phyloP scores from a whole-genome alignment of 1,284 basidiomycete species.

The Pterulicium gracile region DNA sequence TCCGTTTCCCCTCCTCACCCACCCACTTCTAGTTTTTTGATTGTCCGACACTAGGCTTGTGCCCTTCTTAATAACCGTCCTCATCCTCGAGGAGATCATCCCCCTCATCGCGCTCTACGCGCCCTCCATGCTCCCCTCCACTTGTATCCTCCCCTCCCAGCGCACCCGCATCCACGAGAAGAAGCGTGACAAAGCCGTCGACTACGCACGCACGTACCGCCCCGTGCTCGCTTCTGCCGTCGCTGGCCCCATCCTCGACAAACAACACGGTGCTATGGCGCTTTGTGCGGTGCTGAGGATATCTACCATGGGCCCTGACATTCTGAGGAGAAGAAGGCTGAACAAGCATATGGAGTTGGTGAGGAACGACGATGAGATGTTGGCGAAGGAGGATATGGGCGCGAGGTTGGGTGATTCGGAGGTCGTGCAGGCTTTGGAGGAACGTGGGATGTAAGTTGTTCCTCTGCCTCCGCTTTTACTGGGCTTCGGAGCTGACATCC shows the following conservation, averaged over 20 bases:
- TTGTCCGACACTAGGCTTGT: slow-evolving; percentile 46
- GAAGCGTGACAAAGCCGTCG: slow-evolving; percentile 37
- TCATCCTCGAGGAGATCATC: slow-evolving; percentile 73
- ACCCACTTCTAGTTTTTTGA: slow-evolving; percentile 4
- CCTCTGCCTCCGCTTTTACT: background rate
- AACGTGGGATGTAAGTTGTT: slow-evolving; percentile 61
- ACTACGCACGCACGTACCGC: slow-evolving; percentile 22
- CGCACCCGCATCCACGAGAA: slow-evolving; percentile 57
- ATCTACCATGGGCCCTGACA: slow-evolving; percentile 43
- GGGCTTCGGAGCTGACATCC: background rate
- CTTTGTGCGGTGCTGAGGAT: slow-evolving; percentile 31
- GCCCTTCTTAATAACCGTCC: slow-evolving; percentile 68
- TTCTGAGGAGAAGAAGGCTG: slow-evolving; percentile 43
- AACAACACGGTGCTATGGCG: slow-evolving; percentile 1
- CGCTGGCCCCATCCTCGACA: slow-evolving; percentile 16
- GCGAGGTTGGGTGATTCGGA: slow-evolving; percentile 37
- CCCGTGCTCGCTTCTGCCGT: slow-evolving; percentile 16
- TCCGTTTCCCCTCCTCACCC: slow-evolving; percentile 8
- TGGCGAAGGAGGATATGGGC: slow-evolving; percentile 39
- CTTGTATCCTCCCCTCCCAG: slow-evolving; percentile 80
- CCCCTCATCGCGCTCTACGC: slow-evolving; percentile 80
- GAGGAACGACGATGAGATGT: slow-evolving; percentile 45
- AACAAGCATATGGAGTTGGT: slow-evolving; percentile 43
- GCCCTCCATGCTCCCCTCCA: slow-evolving; percentile 79
- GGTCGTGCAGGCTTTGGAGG: slow-evolving; percentile 50